phyloP scores from a whole-genome alignment of 129 eudicot species.

The Flaveria linearis region DNA sequence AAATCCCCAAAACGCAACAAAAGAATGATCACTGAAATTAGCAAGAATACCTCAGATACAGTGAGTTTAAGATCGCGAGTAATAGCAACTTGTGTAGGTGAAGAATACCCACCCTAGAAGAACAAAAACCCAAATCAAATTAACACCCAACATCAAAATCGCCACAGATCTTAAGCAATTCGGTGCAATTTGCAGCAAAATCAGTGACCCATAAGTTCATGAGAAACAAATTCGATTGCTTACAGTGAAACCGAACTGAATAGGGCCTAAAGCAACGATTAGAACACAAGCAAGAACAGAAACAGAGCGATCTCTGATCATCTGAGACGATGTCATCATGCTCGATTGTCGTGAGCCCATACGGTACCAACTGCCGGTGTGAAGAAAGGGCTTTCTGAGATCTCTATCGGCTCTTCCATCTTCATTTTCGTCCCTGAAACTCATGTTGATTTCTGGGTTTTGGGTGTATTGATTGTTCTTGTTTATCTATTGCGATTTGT shows the following conservation, averaged over 20 bases:
- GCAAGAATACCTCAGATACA: constrained; percentile 57
- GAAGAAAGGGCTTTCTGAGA: constrained; percentile 83
- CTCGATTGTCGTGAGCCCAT: constrained; percentile 95
- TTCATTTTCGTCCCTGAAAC: constrained; percentile 66
- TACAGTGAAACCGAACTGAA: constrained; percentile 98
- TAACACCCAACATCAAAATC: too few relatives aligned
- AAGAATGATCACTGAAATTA: neutral
- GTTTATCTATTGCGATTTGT: too few relatives aligned
- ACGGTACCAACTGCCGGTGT: constrained; percentile 95
- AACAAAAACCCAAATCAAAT: constrained; percentile 12
- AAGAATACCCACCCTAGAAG: constrained; percentile 72
- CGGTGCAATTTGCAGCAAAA: constrained; percentile 4
- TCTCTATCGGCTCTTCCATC: constrained; percentile 53
- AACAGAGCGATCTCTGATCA: constrained; percentile 78
- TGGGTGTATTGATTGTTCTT: neutral
- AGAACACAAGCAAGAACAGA: constrained; percentile 94
- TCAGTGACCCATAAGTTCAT: neutral
- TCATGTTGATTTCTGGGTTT: constrained; percentile 40
- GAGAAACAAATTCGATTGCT: neutral
- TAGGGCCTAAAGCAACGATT: constrained; percentile 91
- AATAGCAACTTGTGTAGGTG: constrained; percentile 79
- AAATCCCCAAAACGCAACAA: neutral
- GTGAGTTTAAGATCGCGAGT: constrained; percentile 63
- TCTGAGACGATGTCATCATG: constrained; percentile 86
- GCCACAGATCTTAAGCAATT: constrained; percentile 15